Base-by-base conservation (phyloP, 202 grass and related monocot genomes). In the Musa balbisiana region DNA sequence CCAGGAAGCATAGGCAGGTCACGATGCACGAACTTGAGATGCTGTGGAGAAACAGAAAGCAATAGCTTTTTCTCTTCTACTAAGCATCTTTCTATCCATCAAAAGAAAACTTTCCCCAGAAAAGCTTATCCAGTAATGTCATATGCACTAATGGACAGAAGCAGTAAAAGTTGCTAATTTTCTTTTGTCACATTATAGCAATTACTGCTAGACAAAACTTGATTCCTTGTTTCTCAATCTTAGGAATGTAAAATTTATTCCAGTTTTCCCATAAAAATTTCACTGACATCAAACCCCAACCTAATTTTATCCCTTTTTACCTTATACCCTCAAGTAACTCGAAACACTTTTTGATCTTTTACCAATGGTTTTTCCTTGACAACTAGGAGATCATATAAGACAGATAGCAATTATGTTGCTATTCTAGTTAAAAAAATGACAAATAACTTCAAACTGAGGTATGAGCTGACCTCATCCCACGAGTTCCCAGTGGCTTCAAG, bases 401-500 rank as follows among this genome's bases (percentile, higher is more conserved):
- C 4, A 4, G 33, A 43, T 43, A 43, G 15, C 2, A 67, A 29
- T 29, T 67, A 49, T 67, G 22, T 1, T 43, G 33, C 4, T 43
- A 3, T 27, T 1, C 27, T 29, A 29, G 64, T 67, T 29, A 67
- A 11, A 33, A 24, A 17, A n/a, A 70, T 49, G 13, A 70, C 2
- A 70, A 70, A 25, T 11, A 29, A 25, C 24, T 3, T 29, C 56
- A 16, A 0, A 27, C 3, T 10, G 50, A 64, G 11, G 8, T 16
- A 52, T 73, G 49, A 52, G 55, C 66, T 73, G 75, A 97, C 93
- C 88, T 97, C 90, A 43, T 88, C 53, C 90, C 90, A 93, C 69
- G 90, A 93, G 86, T 87, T 91, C 10, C 94, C 94, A 62, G 83
- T 78, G 79, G 90, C 84, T 86, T 97, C 90, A 69, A 97, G 86